These are phyloP conservation scores for Candida germanica DNA, from an alignment of 805 yeast species.

Conservation along the genomic window DNA sequence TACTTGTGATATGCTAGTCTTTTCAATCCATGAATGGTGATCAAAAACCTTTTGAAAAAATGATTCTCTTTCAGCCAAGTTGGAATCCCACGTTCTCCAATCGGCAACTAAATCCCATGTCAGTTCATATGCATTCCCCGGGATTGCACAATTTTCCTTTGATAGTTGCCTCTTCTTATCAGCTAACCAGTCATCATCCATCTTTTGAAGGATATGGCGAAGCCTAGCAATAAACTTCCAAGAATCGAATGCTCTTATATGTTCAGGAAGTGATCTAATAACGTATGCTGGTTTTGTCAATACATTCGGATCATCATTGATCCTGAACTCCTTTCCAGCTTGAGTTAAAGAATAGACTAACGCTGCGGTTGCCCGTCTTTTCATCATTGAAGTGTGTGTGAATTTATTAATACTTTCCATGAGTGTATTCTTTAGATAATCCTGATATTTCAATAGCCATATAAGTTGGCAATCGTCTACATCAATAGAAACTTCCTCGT, in stretches of 20 bases:
- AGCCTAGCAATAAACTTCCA: slow-evolving; percentile 85
- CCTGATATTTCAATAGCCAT: slow-evolving; percentile 21
- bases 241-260: slow-evolving; percentile 74
- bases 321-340: slow-evolving; percentile 39
- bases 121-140: slow-evolving; percentile 49
- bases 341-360: slow-evolving; percentile 39
- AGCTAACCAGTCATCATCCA: slow-evolving; percentile 53
- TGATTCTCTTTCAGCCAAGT: slow-evolving; percentile 21
- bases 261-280: slow-evolving; percentile 66
- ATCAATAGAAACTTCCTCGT: slow-evolving; percentile 18
- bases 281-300: slow-evolving; percentile 86
- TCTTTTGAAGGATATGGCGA: slow-evolving; percentile 62
- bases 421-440: slow-evolving; percentile 10
- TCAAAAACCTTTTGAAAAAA: slow-evolving; percentile 17
- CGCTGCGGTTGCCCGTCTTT: slow-evolving; percentile 24
- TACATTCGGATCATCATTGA: slow-evolving; percentile 84
- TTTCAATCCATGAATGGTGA: slow-evolving; percentile 6
- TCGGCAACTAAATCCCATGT: slow-evolving; percentile 59
- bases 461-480: slow-evolving; percentile 19
- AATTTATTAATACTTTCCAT: slow-evolving; percentile 18
- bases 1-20: slow-evolving; percentile 8
- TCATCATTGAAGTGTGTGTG: slow-evolving; percentile 12
- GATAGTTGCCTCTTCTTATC: slow-evolving; percentile 29
- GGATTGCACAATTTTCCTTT: slow-evolving; percentile 39
- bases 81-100: slow-evolving; percentile 94